Conservation (phyloP, 2,329 filamentous ascomycete species). For the Conoideocrella luteorostrata region DNA sequence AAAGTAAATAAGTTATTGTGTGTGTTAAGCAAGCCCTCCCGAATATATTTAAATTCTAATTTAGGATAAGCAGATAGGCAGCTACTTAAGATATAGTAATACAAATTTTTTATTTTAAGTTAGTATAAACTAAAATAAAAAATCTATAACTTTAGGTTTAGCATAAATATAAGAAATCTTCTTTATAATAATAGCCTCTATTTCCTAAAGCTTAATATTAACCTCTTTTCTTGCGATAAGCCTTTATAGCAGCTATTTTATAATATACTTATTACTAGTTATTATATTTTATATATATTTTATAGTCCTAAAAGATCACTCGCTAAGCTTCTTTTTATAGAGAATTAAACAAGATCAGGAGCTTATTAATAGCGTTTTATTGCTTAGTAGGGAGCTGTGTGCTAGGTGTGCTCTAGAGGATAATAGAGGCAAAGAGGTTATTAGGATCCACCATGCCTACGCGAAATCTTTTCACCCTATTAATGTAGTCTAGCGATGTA, state of each 20-base stretch:
- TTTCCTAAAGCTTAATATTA: slow-evolving; percentile 10
- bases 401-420: neutral
- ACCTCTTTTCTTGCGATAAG: neutral
- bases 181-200: slow-evolving; percentile 17
- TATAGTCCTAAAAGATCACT: neutral
- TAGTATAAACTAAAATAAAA: neutral
- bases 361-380: neutral
- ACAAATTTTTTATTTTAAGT: too few relatives aligned
- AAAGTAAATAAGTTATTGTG: slow-evolving; percentile 6
- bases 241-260: neutral
- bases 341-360: neutral
- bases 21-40: slow-evolving; percentile 1
- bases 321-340: neutral
- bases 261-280: neutral
- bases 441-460: neutral
- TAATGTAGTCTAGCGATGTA: neutral
- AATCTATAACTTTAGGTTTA: slow-evolving; percentile 12
- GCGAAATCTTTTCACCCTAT: neutral
- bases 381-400: neutral
- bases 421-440: neutral
- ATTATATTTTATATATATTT: neutral
- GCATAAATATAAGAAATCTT: slow-evolving; percentile 15
- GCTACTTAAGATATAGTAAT: neutral
- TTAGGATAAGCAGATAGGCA: neutral
- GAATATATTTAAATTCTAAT: slow-evolving; percentile 12